Conservation (phyloP, 2,329 filamentous ascomycete species). For the Talaromyces sp. region DNA sequence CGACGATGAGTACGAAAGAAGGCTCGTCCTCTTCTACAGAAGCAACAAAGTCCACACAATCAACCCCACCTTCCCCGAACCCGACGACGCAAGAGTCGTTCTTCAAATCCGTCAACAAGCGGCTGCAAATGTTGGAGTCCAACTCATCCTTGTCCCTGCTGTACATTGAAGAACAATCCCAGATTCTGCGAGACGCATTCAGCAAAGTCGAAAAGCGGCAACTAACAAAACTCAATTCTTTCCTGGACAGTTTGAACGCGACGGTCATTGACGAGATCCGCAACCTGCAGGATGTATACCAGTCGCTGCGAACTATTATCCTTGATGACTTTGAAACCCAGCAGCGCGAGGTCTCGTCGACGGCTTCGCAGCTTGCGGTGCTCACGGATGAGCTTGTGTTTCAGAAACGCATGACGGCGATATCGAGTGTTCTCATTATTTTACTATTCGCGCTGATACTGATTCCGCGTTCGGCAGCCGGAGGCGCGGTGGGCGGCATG, state of each 20-base stretch:
- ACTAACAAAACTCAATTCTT: slow-evolving; percentile 71
- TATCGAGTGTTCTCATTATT: slow-evolving; percentile 81
- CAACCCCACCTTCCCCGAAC: slow-evolving; percentile 48
- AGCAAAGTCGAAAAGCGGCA: slow-evolving; percentile 82
- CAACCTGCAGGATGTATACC: slow-evolving; percentile 76
- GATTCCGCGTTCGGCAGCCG: slow-evolving; percentile 52
- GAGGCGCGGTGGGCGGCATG: slow-evolving; percentile 33
- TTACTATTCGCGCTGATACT: slow-evolving; percentile 83
- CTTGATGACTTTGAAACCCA: slow-evolving; percentile 82
- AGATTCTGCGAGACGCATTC: slow-evolving; percentile 80
- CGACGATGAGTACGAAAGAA: slow-evolving; percentile 1
- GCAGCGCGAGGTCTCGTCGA: slow-evolving; percentile 75
- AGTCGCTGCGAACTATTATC: slow-evolving; percentile 93
- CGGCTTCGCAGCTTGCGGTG: slow-evolving; percentile 65
- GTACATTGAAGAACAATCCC: slow-evolving; percentile 95
- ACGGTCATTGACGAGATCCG: slow-evolving; percentile 79
- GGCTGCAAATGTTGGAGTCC: slow-evolving; percentile 80
- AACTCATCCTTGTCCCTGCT: slow-evolving; percentile 90
- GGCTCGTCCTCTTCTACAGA: slow-evolving; percentile 1
- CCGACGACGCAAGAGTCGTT: slow-evolving; percentile 95
- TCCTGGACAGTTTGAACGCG: slow-evolving; percentile 77
- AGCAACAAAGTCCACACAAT: slow-evolving; percentile 5
- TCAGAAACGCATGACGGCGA: slow-evolving; percentile 85
- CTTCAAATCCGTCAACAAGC: slow-evolving; percentile 94
- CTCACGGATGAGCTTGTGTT: slow-evolving; percentile 86